Conservation (phyloP, 2,329 filamentous ascomycete species). For the Tolypocladium tropicale region DNA sequence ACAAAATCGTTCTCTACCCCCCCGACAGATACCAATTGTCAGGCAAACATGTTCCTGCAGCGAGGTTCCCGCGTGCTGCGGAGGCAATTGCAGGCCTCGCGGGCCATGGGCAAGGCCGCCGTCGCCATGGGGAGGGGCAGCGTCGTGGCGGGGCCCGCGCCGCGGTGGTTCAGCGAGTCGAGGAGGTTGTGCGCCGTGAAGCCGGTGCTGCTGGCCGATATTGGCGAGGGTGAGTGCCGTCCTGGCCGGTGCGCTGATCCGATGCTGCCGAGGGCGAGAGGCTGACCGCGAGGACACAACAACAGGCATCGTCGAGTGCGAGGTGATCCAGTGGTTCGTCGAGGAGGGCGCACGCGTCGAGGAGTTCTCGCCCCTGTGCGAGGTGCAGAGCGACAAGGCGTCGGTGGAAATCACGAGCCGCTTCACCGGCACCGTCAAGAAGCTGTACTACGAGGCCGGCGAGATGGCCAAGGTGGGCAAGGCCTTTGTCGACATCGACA, state of each 20-base stretch:
- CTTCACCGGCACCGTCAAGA: constrained; percentile 92
- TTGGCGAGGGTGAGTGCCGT: constrained; percentile 59
- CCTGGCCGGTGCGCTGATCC: background rate
- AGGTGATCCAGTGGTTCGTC: constrained; percentile 99
- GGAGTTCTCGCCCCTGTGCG: constrained; percentile 95
- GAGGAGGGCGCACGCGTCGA: constrained; percentile 91
- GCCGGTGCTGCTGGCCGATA: constrained; percentile 74
- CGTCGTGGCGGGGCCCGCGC: constrained; percentile 16
- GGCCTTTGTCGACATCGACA: constrained; percentile 90
- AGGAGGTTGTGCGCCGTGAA: constrained; percentile 50
- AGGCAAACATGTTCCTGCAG: constrained; percentile 41
- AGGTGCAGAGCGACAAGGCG: constrained; percentile 97
- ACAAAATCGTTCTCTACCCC: background rate
- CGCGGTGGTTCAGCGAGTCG: constrained; percentile 41
- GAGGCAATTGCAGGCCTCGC: constrained; percentile 39
- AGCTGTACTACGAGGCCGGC: constrained; percentile 87
- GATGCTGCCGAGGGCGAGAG: background rate
- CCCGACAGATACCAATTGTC: background rate
- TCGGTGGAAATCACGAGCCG: constrained; percentile 86
- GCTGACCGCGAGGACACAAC: background rate
- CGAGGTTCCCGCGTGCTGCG: constrained; percentile 38
- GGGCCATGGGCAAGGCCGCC: constrained; percentile 25
- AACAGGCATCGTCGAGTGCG: constrained; percentile 89
- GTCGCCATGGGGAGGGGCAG: constrained; percentile 15
- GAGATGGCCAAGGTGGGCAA: constrained; percentile 95